Base-by-base conservation (phyloP, 2,329 filamentous ascomycete species). In the Metarhizium guizhouense region DNA sequence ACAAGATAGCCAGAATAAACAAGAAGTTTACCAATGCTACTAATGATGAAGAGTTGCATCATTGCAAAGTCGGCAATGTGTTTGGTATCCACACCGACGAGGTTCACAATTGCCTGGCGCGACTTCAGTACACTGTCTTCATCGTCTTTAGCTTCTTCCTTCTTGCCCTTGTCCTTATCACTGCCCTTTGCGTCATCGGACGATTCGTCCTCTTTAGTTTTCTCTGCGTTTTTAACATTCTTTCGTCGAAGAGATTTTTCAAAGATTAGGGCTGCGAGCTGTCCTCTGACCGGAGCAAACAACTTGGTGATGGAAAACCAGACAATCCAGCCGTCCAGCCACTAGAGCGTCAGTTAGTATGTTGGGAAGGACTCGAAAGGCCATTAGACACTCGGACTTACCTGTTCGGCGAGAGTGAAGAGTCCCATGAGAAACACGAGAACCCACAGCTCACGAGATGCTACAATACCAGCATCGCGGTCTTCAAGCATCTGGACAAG, bases 221-320 rank as follows among this genome's bases (percentile, higher is more conserved):
- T 83, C 40, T 74, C 75, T 4, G 80, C 76, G 11, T 82, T 79
- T 66, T 90, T 90, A 45, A 88, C 82, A 67, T 92, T 88, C 66
- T 93, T 93, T 51, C 85, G 80, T 47, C 85, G 79, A 76, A 91
- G 83, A 0, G 87, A 81, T 67, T 94, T 94, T 57, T 85, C 81
- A 62, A 92, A 93, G 16, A 93, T 80, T 7, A 90, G 75, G 0
- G 86, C 80, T 2, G 86, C 83, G 2, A 94, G 72, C 62, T 91
- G 85, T 32, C 83, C 79, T 53, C 86, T 82, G 16, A 92, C 73
- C 0, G 87, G 85, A 29, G 90, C 76, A 49, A 78, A 77, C 11
- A 92, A 66, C 53, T 82, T 78, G 1, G 80, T 77, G 68, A 80
- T 85, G 0, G 81, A 82, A 51, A 86, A 72, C 85, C 86, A 91